Evolutionary conservation across 257 asterid species (phyloP), one percentile per base, ranked within the genome.

Genomic region (Primulina huaijiensis): DNA sequence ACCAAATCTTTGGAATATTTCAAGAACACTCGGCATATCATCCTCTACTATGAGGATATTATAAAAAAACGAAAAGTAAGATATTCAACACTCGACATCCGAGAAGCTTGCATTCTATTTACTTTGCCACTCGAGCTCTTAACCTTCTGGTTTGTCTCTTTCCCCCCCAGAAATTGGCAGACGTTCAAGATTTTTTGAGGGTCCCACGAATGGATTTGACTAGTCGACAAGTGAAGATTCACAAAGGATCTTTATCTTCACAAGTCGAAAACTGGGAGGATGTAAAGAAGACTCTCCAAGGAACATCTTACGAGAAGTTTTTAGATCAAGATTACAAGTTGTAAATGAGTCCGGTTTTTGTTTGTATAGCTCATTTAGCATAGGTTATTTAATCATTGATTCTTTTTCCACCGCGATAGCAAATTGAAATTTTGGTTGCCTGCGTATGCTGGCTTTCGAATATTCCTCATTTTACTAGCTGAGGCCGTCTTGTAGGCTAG

Each of bases 191-290:
- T 69, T 93, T 93, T 81, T 82, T 90, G 52, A 77, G 74, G 78
- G 96, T 93, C 59, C 99, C 97, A 1, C 73, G 7, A 58, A 84
- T 65, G 79, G 80, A 86, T 25, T 81, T 90, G 69, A 72, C 56
- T 0, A 93, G 99, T 81, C 87, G 96, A 8, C 99, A 93, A 69
- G 95, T 93, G 76, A 93, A 90, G 86, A 93, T 93, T 80, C 97
- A 93, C 75, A 82, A 77, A 74, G 96, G 97, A 20, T 65, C 95
- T 2, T 65, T 93, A 65, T 82, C 96, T 12, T 79, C 86, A 5
- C 97, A 90, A 76, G 89, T 91, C 38, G 95, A 83, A 38, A 93
- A 90, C 33, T 93, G 99, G 99, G 85, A 64, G 8, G 99, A 93
- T 16, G 79, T 93, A 19, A 77, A 83, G 67, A 86, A 82, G 73